Evolutionary conservation across 192 early-diverging fungal genomes (phyloP).

Genomic region (Lunasporangiospora selenospora): DNA sequence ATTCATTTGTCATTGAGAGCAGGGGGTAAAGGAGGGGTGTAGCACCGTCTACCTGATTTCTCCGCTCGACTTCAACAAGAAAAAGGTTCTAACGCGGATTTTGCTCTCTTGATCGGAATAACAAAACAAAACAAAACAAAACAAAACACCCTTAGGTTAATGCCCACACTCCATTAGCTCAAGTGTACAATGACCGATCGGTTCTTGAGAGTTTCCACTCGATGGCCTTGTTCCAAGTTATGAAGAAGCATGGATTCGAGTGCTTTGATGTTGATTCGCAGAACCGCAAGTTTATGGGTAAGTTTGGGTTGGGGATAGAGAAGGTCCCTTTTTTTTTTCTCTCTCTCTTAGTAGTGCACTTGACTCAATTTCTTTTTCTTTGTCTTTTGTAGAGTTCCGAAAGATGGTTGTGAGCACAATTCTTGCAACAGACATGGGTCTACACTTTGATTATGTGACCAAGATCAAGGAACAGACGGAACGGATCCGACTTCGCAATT

Average conservation of each 20-base stretch:
- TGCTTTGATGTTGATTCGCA: slow-evolving; percentile 47
- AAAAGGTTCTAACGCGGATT: too few relatives aligned
- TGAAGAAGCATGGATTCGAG: slow-evolving; percentile 65
- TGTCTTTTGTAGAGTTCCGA: slow-evolving; percentile 64
- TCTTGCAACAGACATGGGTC: slow-evolving; percentile 83
- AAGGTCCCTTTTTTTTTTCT: too few relatives aligned
- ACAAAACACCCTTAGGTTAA: slow-evolving; percentile 67
- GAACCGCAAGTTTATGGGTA: slow-evolving; percentile 50
- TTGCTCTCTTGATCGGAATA: too few relatives aligned
- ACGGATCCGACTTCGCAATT: slow-evolving; percentile 52
- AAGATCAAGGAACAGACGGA: slow-evolving; percentile 70
- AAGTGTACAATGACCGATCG: slow-evolving; percentile 92
- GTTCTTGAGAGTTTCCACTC: slow-evolving; percentile 96
- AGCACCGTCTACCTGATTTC: too few relatives aligned
- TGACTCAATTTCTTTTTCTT: background rate
- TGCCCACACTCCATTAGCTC: slow-evolving; percentile 79
- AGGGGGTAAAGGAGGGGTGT: too few relatives aligned
- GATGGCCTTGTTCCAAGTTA: slow-evolving; percentile 71
- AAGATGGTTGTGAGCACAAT: slow-evolving; percentile 74
- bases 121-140: background rate
- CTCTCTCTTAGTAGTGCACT: too few relatives aligned
- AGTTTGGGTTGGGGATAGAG: too few relatives aligned
- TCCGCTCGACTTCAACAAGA: too few relatives aligned
- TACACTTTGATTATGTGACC: slow-evolving; percentile 79
- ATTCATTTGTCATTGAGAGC: too few relatives aligned